Evolutionary conservation across 805 yeast genomes (phyloP).

Genomic region (Candida insectalens): DNA sequence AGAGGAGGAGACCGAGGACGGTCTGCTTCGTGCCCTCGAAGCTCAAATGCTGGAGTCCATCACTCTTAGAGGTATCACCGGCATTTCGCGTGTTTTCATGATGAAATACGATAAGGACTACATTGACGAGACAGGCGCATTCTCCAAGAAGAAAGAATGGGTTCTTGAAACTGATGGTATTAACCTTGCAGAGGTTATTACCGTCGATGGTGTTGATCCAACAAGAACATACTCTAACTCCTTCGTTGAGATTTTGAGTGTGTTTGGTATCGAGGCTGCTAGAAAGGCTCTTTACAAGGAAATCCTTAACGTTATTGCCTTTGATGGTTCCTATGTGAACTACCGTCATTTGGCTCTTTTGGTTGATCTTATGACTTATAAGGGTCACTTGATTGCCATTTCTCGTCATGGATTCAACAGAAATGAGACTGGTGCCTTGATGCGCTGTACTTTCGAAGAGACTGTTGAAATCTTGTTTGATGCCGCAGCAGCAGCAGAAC

Average conservation of each 20-base stretch:
- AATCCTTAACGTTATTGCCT: constrained; percentile 93
- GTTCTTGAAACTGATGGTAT: constrained; percentile 98
- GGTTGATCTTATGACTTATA: constrained; percentile 97
- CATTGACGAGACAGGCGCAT: constrained; percentile 75
- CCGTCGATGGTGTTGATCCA: constrained; percentile 91
- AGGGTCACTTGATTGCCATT: constrained; percentile 97
- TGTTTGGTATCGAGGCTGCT: constrained; percentile 97
- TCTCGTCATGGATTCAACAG: constrained; percentile 99
- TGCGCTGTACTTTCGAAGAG: constrained; percentile 99
- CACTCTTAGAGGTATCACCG: constrained; percentile 91
- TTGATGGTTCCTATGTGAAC: constrained; percentile 98
- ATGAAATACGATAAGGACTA: constrained; percentile 69
- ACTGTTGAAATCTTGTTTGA: constrained; percentile 96
- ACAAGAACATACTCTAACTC: constrained; percentile 90
- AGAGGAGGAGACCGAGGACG: constrained; percentile 93
- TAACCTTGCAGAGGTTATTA: constrained; percentile 88
- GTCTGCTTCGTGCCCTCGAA: constrained; percentile 88
- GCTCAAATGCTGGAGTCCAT: constrained; percentile 94
- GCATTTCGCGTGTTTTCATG: constrained; percentile 84
- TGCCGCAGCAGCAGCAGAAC: constrained; percentile 96
- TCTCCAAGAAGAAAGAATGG: constrained; percentile 88
- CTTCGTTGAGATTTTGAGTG: constrained; percentile 89
- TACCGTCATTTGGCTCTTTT: constrained; percentile 96
- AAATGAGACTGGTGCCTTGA: constrained; percentile 96
- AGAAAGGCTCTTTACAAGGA: constrained; percentile 90